Evolutionary conservation across 176 grass and related monocot genomes (phyloP).

Genomic region (Ensete glaucum): DNA sequence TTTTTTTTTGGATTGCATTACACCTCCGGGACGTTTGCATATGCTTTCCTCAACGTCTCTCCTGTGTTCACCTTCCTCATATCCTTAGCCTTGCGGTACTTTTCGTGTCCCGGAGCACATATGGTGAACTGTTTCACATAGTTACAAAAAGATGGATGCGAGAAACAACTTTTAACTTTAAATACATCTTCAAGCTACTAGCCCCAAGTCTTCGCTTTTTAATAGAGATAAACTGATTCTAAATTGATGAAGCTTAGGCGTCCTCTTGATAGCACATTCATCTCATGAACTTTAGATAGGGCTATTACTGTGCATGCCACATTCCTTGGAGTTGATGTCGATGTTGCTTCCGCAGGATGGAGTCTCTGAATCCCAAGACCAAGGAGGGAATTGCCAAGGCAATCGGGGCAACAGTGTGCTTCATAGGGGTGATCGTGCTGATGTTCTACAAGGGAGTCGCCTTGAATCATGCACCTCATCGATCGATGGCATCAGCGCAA

Average conservation of each 20-base stretch:
- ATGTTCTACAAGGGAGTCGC: conserved; percentile 51
- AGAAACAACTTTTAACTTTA: too few species aligned
- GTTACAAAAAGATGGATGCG: too few species aligned
- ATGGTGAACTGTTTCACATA: not conserved
- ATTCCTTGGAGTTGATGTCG: too few species aligned
- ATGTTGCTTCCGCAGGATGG: conserved; percentile 25
- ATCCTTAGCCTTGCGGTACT: conserved; percentile 45
- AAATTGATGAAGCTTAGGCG: too few species aligned
- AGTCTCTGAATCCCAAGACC: conserved; percentile 38
- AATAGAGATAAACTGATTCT: too few species aligned
- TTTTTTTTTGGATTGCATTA: conserved; percentile 65
- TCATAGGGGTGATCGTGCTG: conserved; percentile 44
- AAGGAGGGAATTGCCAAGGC: conserved; percentile 46
- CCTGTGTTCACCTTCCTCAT: conserved; percentile 81
- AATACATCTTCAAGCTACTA: too few species aligned
- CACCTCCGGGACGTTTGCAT: conserved; percentile 76
- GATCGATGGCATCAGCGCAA: not conserved
- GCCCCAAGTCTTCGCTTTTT: too few species aligned
- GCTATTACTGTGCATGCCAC: too few species aligned
- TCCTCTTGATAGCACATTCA: not conserved
- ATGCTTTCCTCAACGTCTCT: conserved; percentile 78
- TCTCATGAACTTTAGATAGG: too few species aligned
- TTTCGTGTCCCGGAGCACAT: not conserved
- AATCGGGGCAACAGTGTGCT: conserved; percentile 34
- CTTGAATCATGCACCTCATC: conserved; percentile 21